Conservation (phyloP, 441 rosid species). For the Erodium trifolium region DNA sequence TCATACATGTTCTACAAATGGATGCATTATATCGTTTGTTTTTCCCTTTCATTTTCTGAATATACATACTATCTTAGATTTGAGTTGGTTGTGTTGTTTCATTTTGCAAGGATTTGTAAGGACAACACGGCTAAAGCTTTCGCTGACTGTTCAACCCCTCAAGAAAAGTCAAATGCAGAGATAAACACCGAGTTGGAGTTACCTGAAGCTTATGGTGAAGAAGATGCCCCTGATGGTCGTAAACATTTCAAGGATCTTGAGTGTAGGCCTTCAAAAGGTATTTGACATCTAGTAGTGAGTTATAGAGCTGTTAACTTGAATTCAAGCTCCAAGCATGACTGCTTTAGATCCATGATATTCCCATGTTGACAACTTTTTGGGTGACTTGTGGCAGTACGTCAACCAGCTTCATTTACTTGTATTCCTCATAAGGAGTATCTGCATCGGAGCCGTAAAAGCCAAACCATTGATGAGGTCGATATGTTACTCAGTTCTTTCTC, state of each 20-base stretch:
- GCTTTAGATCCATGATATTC: conserved; percentile 4
- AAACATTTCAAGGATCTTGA: conserved; percentile 41
- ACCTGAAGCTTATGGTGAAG: conserved; percentile 61
- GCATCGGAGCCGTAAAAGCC: conserved; percentile 77
- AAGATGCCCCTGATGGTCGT: conserved; percentile 54
- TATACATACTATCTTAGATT: conserved; percentile 2
- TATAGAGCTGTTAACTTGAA: conserved; percentile 12
- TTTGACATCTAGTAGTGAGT: conserved; percentile 18
- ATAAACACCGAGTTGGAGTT: conserved; percentile 88
- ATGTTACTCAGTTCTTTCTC: conserved; percentile 24
- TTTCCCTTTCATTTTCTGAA: background rate
- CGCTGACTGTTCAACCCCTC: conserved; percentile 70
- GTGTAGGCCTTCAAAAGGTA: conserved; percentile 43
- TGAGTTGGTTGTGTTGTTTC: conserved; percentile 5
- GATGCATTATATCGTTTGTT: background rate
- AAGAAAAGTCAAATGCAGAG: conserved; percentile 91
- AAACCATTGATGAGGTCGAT: conserved; percentile 88
- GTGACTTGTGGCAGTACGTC: conserved; percentile 35
- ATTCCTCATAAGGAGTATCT: conserved; percentile 67
- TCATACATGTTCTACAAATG: background rate
- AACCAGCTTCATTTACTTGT: conserved; percentile 54
- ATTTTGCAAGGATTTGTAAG: conserved; percentile 62
- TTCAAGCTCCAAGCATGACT: conserved; percentile 16
- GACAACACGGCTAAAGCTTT: conserved; percentile 59
- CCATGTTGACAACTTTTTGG: conserved; percentile 18